These are phyloP conservation scores for Aspergillus sergii DNA, from an alignment of 2,329 filamentous ascomycete genomes.

Conservation along the genomic window DNA sequence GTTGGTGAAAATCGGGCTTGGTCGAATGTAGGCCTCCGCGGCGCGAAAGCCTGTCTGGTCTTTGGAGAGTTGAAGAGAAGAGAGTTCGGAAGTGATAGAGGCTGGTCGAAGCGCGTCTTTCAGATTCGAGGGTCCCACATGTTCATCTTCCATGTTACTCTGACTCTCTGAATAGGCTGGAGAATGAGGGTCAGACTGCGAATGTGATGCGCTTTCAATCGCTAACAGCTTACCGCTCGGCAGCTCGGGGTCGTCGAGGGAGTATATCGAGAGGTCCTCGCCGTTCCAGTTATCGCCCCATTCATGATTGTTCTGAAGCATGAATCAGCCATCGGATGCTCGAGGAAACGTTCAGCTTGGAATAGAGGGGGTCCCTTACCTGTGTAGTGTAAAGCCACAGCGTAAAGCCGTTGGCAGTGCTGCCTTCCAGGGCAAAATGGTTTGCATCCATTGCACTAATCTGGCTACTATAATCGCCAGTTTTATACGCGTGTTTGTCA, in stretches of 20 bases:
- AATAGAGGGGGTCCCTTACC: constrained; percentile 45
- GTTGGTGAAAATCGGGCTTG: constrained; percentile 73
- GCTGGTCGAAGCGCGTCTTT: constrained; percentile 66
- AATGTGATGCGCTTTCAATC: constrained; percentile 41
- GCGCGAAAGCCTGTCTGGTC: constrained; percentile 77
- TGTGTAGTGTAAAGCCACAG: constrained; percentile 82
- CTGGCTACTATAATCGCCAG: constrained; percentile 92
- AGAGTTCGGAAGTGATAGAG: constrained; percentile 57
- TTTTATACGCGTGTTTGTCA: constrained; percentile 91
- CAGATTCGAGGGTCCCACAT: constrained; percentile 74
- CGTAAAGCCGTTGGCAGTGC: constrained; percentile 79
- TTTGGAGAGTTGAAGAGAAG: constrained; percentile 56
- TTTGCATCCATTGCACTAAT: constrained; percentile 93
- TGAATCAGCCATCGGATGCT: constrained; percentile 1
- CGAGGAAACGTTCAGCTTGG: neutral
- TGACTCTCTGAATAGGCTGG: constrained; percentile 59
- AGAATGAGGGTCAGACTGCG: constrained; percentile 44
- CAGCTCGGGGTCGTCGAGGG: constrained; percentile 73
- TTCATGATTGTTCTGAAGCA: constrained; percentile 74
- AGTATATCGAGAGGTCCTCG: constrained; percentile 91
- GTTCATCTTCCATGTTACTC: constrained; percentile 44
- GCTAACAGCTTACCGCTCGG: constrained; percentile 34
- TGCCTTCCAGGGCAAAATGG: constrained; percentile 86
- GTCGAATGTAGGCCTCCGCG: constrained; percentile 89
- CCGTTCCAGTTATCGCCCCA: constrained; percentile 97